phyloP scores from a whole-genome alignment of 2,329 filamentous ascomycete genomes.

The Leptographium procerum region DNA sequence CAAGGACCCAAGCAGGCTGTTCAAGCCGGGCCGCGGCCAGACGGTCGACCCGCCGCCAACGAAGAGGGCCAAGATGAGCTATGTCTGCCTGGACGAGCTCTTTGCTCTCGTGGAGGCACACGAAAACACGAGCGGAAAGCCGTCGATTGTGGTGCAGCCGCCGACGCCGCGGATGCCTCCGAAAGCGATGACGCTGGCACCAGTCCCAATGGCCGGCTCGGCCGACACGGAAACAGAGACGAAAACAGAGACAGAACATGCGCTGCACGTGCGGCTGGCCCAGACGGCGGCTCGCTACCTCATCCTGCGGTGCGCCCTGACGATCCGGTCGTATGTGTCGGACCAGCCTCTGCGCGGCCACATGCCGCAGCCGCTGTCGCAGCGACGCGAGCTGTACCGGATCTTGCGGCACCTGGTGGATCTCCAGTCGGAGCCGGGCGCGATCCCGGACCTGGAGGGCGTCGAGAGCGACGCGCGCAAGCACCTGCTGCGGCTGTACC shows the following conservation, averaged over 20 bases:
- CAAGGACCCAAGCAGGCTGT: constrained; percentile 46
- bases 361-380: constrained; percentile 77
- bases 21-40: constrained; percentile 55
- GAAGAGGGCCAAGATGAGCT: constrained; percentile 60
- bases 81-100: constrained; percentile 70
- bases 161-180: constrained; percentile 29
- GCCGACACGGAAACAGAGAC: neutral
- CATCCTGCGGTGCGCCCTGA: constrained; percentile 68
- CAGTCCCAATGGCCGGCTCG: neutral
- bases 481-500: constrained; percentile 73
- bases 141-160: constrained; percentile 28
- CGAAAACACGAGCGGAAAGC: constrained; percentile 23
- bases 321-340: constrained; percentile 74
- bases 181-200: constrained; percentile 11
- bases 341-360: constrained; percentile 83
- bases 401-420: constrained; percentile 55
- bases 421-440: constrained; percentile 57
- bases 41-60: constrained; percentile 59
- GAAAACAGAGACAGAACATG: constrained; percentile 17
- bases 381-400: constrained; percentile 67
- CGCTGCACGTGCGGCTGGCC: constrained; percentile 50
- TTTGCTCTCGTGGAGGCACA: constrained; percentile 48
- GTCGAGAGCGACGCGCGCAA: constrained; percentile 51
- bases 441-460: constrained; percentile 47
- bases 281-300: constrained; percentile 69